Base-by-base conservation (phyloP, 2,329 filamentous ascomycete species). In the Colletotrichum magnum region DNA sequence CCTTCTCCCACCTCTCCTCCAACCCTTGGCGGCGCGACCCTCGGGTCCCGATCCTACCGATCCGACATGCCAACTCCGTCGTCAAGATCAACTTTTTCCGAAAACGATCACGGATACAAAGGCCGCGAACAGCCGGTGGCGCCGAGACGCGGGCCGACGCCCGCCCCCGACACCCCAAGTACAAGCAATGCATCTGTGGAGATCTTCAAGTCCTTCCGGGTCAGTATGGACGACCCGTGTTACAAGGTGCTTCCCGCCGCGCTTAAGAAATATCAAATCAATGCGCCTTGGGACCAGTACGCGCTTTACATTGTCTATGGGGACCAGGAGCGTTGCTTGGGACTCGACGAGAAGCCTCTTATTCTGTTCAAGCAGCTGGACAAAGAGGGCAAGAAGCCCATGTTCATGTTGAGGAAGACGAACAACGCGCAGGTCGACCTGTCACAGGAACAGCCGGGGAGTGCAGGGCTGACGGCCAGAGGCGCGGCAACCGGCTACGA, bases 181-280 rank as follows among this genome's bases (percentile, higher is more conserved):
- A 80, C 84, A 28, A 85, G 84, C 75, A 87, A 87, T 69, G 83
- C 87, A 13, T 89, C 89, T 1, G 95, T 98, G 69, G 96, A 99
- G 80, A 98, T 99, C 69, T 98, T 98, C 90, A 99, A 99, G 80
- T 97, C 94, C 1, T 99, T 99, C 88, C 92, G 95, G 47, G 96
- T 99, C 71, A 96, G 93, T 78, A 97, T 98, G 88, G 96, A 99
- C 74, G 96, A 99, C 77, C 96, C 96, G 3, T 99, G 96, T 83
- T 93, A 97, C 84, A 98, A 98, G 79, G 96, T 99, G 32, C 87
- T 99, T 2, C 96, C 96, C 1, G 96, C 97, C 16, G 96, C 96
- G 2, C 88, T 99, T 18, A 97, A 97, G 79, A 97, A 98, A 79
- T 99, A 99, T 83, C 96, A 98, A 78, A 99, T 99, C 84, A 95